These are phyloP conservation scores for Chrysopogon serrulatus DNA, from an alignment of 176 grass and related monocot species.

Conservation along the genomic window DNA sequence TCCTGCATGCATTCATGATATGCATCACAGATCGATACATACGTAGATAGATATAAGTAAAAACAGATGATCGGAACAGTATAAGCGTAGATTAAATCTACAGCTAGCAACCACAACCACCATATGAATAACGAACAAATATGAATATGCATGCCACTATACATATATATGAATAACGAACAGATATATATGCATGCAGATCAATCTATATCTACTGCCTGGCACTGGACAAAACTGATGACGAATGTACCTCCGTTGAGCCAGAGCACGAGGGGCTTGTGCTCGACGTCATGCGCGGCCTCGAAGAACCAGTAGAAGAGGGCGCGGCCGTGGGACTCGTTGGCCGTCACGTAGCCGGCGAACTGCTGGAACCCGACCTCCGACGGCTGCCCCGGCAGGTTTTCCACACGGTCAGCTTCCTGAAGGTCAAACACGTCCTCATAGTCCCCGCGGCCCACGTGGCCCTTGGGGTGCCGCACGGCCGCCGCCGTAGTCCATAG, in stretches of 20 bases:
- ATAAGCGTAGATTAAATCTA: no score
- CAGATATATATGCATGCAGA: neutral
- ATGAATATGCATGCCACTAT: no score
- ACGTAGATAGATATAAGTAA: no score
- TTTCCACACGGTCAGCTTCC: conserved; percentile 47
- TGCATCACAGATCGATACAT: neutral
- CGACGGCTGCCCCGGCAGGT: conserved; percentile 56
- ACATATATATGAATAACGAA: no score
- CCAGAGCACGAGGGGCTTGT: conserved; percentile 68
- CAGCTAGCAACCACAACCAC: no score
- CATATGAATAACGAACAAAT: no score
- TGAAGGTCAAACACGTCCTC: conserved; percentile 31
- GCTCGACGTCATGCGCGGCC: conserved; percentile 41
- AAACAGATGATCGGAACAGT: no score
- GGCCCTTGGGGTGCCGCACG: neutral
- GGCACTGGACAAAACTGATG: neutral
- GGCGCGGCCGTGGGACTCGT: conserved; percentile 61
- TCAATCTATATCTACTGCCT: neutral
- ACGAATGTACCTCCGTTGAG: conserved; percentile 40
- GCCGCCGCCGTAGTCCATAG: neutral
- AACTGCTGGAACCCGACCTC: conserved; percentile 56
- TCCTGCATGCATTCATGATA: neutral
- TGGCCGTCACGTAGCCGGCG: conserved; percentile 80
- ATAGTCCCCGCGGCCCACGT: neutral
- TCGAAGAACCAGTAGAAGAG: conserved; percentile 97